Percentiles rank a stretch among this genome's conserved stretches.
phyloP scores from a whole-genome alignment of 2,329 filamentous ascomycete species.

The Talaromyces albobiverticillius region DNA sequence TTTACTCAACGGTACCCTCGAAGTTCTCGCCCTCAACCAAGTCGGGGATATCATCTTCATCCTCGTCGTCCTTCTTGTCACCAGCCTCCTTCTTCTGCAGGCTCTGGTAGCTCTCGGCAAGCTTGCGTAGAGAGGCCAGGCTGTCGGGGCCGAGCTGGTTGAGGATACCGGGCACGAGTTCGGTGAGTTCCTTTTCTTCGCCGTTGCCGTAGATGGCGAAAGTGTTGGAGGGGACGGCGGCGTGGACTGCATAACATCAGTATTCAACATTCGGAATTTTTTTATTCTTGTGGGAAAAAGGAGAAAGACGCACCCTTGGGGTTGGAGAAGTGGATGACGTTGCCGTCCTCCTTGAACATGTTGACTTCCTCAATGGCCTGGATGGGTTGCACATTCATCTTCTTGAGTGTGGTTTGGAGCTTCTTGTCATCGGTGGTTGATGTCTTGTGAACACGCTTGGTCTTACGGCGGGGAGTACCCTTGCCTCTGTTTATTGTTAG shows the following conservation, averaged over 20 bases:
- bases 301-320: conserved; percentile 75
- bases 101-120: conserved; percentile 99
- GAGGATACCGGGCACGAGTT: conserved; percentile 97
- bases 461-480: conserved; percentile 94
- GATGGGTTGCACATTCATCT: conserved; percentile 99
- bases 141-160: conserved; percentile 99
- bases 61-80: conserved; percentile 68
- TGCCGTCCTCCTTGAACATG: conserved; percentile 99
- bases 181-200: conserved; percentile 99
- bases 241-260: conserved; percentile 67
- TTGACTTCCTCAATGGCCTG: conserved; percentile 99
- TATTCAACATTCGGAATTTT: background rate
- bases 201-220: conserved; percentile 99
- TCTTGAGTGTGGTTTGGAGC: conserved; percentile 95
- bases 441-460: conserved; percentile 95
- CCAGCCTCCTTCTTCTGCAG: conserved; percentile 90
- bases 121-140: conserved; percentile 93
- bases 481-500: conserved; percentile 67
- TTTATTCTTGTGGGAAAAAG: conserved; percentile 2
- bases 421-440: conserved; percentile 99
- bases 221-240: conserved; percentile 95
- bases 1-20: conserved; percentile 94
- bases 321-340: conserved; percentile 98
- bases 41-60: conserved; percentile 86
- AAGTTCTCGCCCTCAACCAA: conserved; percentile 97